Evolutionary conservation across 192 early-diverging fungal species (phyloP), one percentile per base, ranked within the genome.

Genomic region (Podila clonocystis): DNA sequence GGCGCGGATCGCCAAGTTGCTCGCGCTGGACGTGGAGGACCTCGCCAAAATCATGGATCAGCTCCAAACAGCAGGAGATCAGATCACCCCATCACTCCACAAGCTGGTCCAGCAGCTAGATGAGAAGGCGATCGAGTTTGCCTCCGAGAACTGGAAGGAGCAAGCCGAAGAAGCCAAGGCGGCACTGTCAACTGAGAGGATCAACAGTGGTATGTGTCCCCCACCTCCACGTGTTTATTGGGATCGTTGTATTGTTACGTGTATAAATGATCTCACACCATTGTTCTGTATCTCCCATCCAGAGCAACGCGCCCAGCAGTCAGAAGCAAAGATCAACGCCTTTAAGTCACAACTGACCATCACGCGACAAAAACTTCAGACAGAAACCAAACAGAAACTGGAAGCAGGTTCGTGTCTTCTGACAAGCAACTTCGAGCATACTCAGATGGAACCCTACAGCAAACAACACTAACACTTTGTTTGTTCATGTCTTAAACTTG

Each of bases 221-320:
- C 20, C 4, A 1, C 29, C 11, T 50, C 45, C 45, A 31, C 52
- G 1, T 17, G 6, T 29, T 4, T 22, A 29, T 24, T 24, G 4
- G 0, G 26, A 52, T 50, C 13, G 9, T 66, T 52, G 9, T 9
- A 30, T 17, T 24, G 29, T 26, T 36, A 11, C 17, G 22, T 31
- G 0, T 61, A 15, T 22, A 24, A 36, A 9, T 15, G 50, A 52
- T 66, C 20, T 41, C 30, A 58, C 52, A 17, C 52, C 12, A 5
- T 5, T n/a, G 9, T 58, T 5, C 28, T 63, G 30, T 49, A 1
- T 62, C 15, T 24, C 30, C 50, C 48, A 52, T 58, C 6, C 64
- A 80, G 77, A 80, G 36, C 77, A 80, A 68, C 77, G 77, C 38
- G 62, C 68, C 30, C 77, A 71, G 15, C 71, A 69, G 38, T 64